Percentiles rank a stretch among this genome's conserved stretches.
phyloP scores from a whole-genome alignment of 139 green algal genomes.

The Pseudopediastrum boryanum region DNA sequence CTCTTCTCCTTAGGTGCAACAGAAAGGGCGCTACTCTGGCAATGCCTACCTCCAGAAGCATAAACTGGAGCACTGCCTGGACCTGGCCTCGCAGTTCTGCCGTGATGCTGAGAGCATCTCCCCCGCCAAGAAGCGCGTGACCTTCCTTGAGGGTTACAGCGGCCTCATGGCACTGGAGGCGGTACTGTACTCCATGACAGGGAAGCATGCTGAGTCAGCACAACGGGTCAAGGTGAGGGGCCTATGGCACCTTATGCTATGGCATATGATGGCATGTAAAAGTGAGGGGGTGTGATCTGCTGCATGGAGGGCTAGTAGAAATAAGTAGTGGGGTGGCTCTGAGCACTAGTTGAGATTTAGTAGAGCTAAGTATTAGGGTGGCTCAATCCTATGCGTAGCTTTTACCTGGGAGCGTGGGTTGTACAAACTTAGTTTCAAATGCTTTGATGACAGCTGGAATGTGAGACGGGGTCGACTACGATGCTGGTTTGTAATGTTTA shows the following conservation, averaged over 20 bases:
- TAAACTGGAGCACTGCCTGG: background rate
- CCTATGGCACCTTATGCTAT: background rate
- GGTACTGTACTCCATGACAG: background rate
- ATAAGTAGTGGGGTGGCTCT: background rate
- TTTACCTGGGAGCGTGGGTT: no score
- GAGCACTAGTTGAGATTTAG: background rate
- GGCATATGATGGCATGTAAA: background rate
- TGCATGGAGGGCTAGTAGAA: no score
- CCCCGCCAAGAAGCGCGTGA: constrained; percentile 25
- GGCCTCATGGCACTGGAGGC: constrained; percentile 30
- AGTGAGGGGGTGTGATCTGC: background rate
- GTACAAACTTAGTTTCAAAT: no score
- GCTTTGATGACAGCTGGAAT: no score
- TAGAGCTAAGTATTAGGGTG: background rate
- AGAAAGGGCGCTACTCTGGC: constrained; percentile 15
- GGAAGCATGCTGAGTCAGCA: background rate
- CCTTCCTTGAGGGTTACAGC: constrained; percentile 40
- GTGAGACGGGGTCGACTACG: no score
- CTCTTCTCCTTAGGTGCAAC: no score
- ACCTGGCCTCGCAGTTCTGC: background rate
- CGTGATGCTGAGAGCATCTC: constrained; percentile 18
- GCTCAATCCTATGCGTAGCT: no score
- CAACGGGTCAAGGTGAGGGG: background rate
- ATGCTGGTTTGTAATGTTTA: no score
- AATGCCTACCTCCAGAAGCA: constrained; percentile 37